Base-by-base conservation (phyloP, 1,284 basidiomycete genomes). In the Sutorius eximius region DNA sequence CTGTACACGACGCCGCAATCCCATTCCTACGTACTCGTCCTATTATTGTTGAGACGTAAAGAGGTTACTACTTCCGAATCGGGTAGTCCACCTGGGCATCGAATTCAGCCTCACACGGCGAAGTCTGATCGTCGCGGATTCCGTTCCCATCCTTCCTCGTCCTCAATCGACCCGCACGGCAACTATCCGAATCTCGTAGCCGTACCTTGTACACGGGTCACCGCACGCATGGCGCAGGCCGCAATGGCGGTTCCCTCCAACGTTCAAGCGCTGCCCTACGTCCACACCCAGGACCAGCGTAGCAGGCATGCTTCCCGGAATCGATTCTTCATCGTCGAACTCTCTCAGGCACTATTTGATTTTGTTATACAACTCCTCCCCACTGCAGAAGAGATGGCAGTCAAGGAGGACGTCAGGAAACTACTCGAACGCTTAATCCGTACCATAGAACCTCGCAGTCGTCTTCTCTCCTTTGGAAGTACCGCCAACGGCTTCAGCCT, bases 401-500 rank as follows among this genome's bases (percentile, higher is more conserved):
- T 95, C 65, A 99, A 98, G 79, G 96, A 98, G 76, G 93, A 96
- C 65, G 95, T 98, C 59, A 82, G 96, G 66, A 91, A 93, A 72
- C 82, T 95, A 69, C 88, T 99, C 54, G 94, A 98, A 78, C 85
- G 91, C 61, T 85, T 98, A 72, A 96, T 97, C 71, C 86, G 91
- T 71, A 93, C 91, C 53, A 93, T 99, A 73, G 92, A 95, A 73
- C 95, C 94, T 41, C 86, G 93, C 61, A 92, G 92, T 61, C 87
- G 92, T 59, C 78, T 99, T 64, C 76, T 97, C 62, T 94, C 93
- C 48, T 99, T 99, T 71, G 96, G 96, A 37, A 93, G 90, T 72
- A 97, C 92, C 62, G 95, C 89, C 47, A 98, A 93, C 72, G 94
- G 89, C 67, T 96, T 94, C 76, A 95, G 93, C 66, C 82, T 98